A percentile compares a stretch with the other conserved stretches of the same genome.
phyloP scores from a whole-genome alignment of 73 alveolate species.

The Paramecium sexaurelia region DNA sequence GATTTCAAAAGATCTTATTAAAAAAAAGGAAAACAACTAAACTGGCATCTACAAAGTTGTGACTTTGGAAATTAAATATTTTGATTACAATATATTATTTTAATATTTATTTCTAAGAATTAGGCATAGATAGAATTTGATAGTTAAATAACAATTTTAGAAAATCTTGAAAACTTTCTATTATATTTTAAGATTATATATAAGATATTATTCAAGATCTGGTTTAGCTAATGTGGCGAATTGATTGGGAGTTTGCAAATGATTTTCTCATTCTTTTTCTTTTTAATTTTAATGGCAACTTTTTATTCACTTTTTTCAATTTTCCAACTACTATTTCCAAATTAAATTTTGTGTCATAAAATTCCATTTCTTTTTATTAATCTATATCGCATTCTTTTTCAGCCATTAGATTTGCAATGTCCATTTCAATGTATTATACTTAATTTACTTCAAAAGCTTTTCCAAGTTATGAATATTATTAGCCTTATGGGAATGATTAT shows the following conservation, averaged over 20 bases:
- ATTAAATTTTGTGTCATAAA: background rate
- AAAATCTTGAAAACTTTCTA: too few species aligned
- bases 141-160: background rate
- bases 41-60: background rate
- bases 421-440: slow-evolving; percentile 18
- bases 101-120: too few species aligned
- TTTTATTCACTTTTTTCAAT: background rate
- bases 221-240: background rate
- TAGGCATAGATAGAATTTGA: too few species aligned
- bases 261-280: background rate
- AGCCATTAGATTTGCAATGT: background rate
- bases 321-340: background rate
- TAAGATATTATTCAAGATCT: background rate
- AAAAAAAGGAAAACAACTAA: background rate
- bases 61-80: background rate
- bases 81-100: background rate
- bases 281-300: background rate
- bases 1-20: background rate
- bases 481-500: background rate
- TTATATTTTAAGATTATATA: too few species aligned
- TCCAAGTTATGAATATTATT: background rate
- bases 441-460: background rate
- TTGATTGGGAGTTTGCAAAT: background rate
- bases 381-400: background rate
- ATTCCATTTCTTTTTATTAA: background rate